A percentile compares a stretch with the other conserved stretches of the same genome.
Conservation (phyloP, 805 yeast species). For the Candida parachauliodes region DNA sequence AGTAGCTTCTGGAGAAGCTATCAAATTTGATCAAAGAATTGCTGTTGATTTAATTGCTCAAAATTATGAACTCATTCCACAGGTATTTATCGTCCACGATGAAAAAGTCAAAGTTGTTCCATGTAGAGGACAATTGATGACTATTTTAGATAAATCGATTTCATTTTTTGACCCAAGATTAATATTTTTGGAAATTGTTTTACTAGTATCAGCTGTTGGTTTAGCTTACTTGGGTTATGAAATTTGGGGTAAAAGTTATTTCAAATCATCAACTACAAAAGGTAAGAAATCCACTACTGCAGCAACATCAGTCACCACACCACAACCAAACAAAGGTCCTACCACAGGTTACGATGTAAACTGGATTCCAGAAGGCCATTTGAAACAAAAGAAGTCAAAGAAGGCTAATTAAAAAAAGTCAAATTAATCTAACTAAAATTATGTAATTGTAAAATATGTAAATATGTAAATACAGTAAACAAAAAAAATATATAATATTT, state of each 20-base stretch:
- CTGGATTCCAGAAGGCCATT: conserved; percentile 60
- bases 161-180: conserved; percentile 73
- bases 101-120: conserved; percentile 52
- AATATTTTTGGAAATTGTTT: conserved; percentile 54
- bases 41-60: conserved; percentile 56
- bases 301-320: background rate
- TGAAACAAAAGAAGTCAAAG: conserved; percentile 33
- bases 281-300: conserved; percentile 23
- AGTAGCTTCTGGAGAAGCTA: conserved; percentile 47
- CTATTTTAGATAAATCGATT: conserved; percentile 60
- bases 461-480: background rate
- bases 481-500: background rate
- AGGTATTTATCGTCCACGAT: conserved; percentile 48
- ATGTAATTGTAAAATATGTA: too few relatives aligned
- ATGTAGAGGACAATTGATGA: conserved; percentile 54
- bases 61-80: conserved; percentile 58
- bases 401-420: conserved; percentile 21
- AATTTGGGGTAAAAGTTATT: conserved; percentile 44
- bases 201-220: conserved; percentile 47
- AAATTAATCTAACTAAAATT: too few relatives aligned
- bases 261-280: conserved; percentile 35
- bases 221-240: conserved; percentile 46
- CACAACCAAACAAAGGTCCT: conserved; percentile 14
- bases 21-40: conserved; percentile 54
- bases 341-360: conserved; percentile 39